Evolutionary conservation across 2,329 filamentous ascomycete genomes (phyloP).

Genomic region (Aphanoascus verrucosus): DNA sequence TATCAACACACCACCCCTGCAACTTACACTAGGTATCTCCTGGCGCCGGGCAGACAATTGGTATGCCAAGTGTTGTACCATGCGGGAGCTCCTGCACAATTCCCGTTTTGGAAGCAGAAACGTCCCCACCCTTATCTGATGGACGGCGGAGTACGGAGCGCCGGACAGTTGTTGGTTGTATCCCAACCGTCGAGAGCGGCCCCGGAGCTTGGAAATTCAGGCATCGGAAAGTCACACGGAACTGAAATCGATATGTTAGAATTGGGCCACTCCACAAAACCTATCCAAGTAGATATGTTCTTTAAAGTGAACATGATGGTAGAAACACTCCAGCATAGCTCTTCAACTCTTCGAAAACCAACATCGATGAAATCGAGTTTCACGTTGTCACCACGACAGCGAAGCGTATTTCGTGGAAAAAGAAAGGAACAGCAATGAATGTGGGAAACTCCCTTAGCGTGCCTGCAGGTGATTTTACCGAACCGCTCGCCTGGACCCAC

Average conservation of each 20-base stretch:
- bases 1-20: neutral
- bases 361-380: too few relatives aligned
- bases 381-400: too few relatives aligned
- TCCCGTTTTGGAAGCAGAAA: slow-evolving; percentile 6
- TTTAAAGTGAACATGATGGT: too few relatives aligned
- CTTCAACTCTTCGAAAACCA: too few relatives aligned
- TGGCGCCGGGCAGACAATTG: neutral
- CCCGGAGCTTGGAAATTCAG: neutral
- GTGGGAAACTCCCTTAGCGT: neutral
- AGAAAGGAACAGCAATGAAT: neutral
- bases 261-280: neutral
- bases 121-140: neutral
- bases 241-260: neutral
- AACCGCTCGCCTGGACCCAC: slow-evolving; percentile 1
- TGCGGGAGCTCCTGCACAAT: slow-evolving; percentile 8
- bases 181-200: neutral
- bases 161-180: too few relatives aligned
- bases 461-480: neutral
- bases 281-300: too few relatives aligned
- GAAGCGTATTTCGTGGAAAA: neutral
- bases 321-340: too few relatives aligned
- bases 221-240: neutral
- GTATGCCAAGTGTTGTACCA: neutral
- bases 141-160: too few relatives aligned
- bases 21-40: neutral